A percentile compares a stretch with the other conserved stretches of the same genome.
These are phyloP conservation scores for Colletotrichum falcatum DNA, from an alignment of 2,329 filamentous ascomycete genomes.

Conservation along the genomic window DNA sequence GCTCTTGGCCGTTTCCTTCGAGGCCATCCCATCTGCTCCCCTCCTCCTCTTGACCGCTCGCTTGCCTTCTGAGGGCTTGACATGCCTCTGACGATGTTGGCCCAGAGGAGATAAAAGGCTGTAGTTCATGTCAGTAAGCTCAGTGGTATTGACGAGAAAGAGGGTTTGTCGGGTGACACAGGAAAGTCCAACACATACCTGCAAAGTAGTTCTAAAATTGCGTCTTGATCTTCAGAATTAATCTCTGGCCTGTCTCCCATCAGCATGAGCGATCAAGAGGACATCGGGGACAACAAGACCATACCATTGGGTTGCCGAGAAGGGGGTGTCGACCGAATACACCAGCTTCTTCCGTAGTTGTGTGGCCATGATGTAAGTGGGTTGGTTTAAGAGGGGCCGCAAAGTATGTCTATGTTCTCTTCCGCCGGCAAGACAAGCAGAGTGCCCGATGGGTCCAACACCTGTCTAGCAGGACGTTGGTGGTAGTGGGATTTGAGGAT, in stretches of 20 bases:
- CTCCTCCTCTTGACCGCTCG: constrained; percentile 66
- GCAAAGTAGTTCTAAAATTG: constrained; percentile 75
- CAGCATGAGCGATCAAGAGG: not conserved
- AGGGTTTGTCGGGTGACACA: not conserved
- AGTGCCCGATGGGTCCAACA: not conserved
- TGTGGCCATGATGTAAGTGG: not conserved
- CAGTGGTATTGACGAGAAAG: not conserved
- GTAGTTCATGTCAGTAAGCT: not conserved
- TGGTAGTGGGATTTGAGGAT: not conserved
- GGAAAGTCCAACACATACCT: constrained; percentile 57
- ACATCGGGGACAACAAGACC: constrained; percentile 30
- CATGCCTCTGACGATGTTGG: constrained; percentile 66
- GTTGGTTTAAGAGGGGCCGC: not conserved
- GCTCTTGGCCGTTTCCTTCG: constrained; percentile 42
- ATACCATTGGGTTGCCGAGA: constrained; percentile 71
- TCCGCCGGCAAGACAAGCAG: not conserved
- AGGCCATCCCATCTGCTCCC: constrained; percentile 48
- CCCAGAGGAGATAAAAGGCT: constrained; percentile 75
- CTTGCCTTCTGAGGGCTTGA: constrained; percentile 71
- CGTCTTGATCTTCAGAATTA: constrained; percentile 68
- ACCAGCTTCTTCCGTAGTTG: constrained; percentile 63
- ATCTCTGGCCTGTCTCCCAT: constrained; percentile 69
- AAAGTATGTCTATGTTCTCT: not conserved
- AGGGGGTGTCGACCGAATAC: constrained; percentile 75
- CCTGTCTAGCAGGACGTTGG: not conserved